Percentiles rank a stretch among this genome's conserved stretches.
phyloP scores from a whole-genome alignment of 176 grass and related monocot genomes.

The Tillandsia fasciculata region DNA sequence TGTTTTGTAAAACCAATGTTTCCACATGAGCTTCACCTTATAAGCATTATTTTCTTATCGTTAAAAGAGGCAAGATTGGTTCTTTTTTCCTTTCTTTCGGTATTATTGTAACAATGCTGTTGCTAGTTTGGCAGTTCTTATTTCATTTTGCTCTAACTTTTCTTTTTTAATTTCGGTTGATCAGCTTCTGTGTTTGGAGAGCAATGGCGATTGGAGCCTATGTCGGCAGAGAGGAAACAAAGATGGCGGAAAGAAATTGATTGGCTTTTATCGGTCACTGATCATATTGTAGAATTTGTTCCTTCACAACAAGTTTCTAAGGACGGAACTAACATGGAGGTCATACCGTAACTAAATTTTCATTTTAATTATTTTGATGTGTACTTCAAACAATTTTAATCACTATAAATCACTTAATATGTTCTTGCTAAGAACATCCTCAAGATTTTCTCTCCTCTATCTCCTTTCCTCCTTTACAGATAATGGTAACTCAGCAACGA shows the following conservation, averaged over 20 bases:
- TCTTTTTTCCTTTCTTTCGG: too few species aligned
- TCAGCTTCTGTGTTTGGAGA: slow-evolving; percentile 83
- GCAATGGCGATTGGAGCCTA: slow-evolving; percentile 71
- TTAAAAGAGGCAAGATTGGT: too few species aligned
- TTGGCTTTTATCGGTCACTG: slow-evolving; percentile 76
- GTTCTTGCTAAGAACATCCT: neutral
- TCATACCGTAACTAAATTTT: neutral
- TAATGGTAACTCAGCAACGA: slow-evolving; percentile 86
- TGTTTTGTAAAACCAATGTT: too few species aligned
- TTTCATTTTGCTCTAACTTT: neutral
- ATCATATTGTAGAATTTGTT: slow-evolving; percentile 84
- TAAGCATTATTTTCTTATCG: too few species aligned
- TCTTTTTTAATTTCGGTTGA: neutral
- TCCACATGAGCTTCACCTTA: too few species aligned
- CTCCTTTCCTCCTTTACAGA: slow-evolving; percentile 20
- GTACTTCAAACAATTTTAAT: neutral
- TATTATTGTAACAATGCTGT: too few species aligned
- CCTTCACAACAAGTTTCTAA: slow-evolving; percentile 52
- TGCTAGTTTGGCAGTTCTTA: too few species aligned
- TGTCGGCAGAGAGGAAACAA: slow-evolving; percentile 52
- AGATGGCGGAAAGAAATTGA: slow-evolving; percentile 81
- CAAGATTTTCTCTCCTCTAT: neutral
- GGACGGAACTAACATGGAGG: slow-evolving; percentile 72
- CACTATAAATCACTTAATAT: slow-evolving; percentile 6
- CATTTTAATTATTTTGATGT: neutral